Evolutionary conservation across 1,284 basidiomycete species (phyloP), one percentile per base, ranked within the genome.

Genomic region (Austroboletus novae-zelandiae): DNA sequence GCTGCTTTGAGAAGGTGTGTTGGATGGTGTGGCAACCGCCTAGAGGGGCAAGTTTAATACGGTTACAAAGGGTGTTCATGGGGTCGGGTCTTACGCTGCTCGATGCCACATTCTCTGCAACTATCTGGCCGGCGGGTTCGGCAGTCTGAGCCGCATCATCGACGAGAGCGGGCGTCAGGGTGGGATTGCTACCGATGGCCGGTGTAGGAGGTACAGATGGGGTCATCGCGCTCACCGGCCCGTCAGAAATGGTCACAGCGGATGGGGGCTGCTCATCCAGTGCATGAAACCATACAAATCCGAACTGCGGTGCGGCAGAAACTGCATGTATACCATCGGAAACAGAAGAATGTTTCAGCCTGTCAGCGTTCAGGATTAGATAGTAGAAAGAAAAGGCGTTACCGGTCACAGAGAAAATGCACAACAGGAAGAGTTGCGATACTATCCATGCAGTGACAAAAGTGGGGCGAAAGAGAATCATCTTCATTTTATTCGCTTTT

Each of bases 301-400:
- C 57, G n/a, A 59, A 62, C 29, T 62, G 61, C 2, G 61, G 61
- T 8, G 36, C 25, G 6, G 63, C 59, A 9, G 44, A 59, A 4
- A 47, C 59, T 60, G n/a, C 15, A 18, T 37, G n/a, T 9, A 37
- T n/a, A 23, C 18, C 9, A 9, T 9, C 29, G 17, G 13, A 13
- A 11, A 32, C 6, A 7, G 18, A 10, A 18, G 14, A 11, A 15
- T 13, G 34, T 9, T 9, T n/a, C 9, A 18, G 35, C 15, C 11
- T 34, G 32, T 34, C 13, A 34, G 17, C 35, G 35, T n/a, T 18
- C 35, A 17, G 35, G n/a, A n/a, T 5, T 18, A 15, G 13, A 11
- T 11, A 34, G 15, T 11, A 34, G 15, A 37, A 37, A 37, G 17
- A 34, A 29, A 7, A 18, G 2, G 27, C 37, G 45, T 43, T 23